Base-by-base conservation (phyloP, 345 rosid species). In the Syzygium oleosum region DNA sequence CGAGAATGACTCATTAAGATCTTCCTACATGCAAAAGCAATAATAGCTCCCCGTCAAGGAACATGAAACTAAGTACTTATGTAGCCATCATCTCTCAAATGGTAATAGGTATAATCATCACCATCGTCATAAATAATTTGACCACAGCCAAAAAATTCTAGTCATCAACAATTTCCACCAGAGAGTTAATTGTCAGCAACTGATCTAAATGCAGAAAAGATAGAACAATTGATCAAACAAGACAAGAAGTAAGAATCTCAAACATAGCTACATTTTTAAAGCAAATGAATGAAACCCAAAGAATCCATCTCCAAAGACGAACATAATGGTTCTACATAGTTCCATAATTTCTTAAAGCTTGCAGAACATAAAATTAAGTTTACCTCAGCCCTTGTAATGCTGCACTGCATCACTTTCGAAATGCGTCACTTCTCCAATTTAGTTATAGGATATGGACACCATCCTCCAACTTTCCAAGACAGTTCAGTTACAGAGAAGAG, bases 401-500 rank as follows among this genome's bases (percentile, higher is more conserved):
- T 51, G 54, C 53, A 51, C 54, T 41, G 53, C 27, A 19, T 38
- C 73, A 61, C 73, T 61, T 84, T 52, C 2, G 6, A 84, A 51
- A 49, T 51, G 29, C 46, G 14, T 84, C 46, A 84, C 86, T 84
- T 55, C 86, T 73, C 49, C 49, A 73, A 73, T 38, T 38, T 38
- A 73, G 49, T 38, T 73, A 73, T 19, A 73, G 83, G 27, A 38
- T n/a, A 73, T 73, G 83, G 83, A 7, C 83, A 73, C 49, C 83
- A 19, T 38, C 83, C 83, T 73, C 49, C 49, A 34, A 52, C 86
- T 17, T 84, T 43, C 25, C 63, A 84, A 41, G 46, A 52, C 63
- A 84, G 29, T 61, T 88, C 84, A 88, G 61, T 88, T 88, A 41
- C 86, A 88, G 65, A 88, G 86, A 78, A 88, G 87, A 84, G 95